Conservation (phyloP, 2,329 filamentous ascomycete genomes). For the Tolypocladium ophioglossoides region DNA sequence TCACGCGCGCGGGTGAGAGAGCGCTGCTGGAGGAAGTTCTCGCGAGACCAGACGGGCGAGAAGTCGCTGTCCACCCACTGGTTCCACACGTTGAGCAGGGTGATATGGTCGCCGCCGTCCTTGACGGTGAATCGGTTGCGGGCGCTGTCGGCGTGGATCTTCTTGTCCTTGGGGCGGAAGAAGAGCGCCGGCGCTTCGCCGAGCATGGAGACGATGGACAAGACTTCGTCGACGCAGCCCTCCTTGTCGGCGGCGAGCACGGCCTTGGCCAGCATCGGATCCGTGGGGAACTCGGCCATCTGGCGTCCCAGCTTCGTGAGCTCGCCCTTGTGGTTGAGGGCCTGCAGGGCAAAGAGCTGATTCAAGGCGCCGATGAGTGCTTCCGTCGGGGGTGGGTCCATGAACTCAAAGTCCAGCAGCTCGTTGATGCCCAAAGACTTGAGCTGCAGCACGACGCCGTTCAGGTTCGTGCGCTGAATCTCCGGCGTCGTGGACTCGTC, state of each 20-base stretch:
- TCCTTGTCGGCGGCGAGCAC: slow-evolving; percentile 83
- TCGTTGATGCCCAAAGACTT: slow-evolving; percentile 90
- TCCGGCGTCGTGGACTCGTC: slow-evolving; percentile 87
- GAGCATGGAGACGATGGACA: slow-evolving; percentile 91
- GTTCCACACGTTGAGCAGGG: slow-evolving; percentile 86
- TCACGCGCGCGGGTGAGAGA: slow-evolving; percentile 82
- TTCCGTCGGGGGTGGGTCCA: slow-evolving; percentile 86
- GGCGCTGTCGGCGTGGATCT: slow-evolving; percentile 87
- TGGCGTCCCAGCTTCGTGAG: slow-evolving; percentile 85
- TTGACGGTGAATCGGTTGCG: slow-evolving; percentile 80
- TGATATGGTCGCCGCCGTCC: slow-evolving; percentile 83
- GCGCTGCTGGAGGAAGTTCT: slow-evolving; percentile 90
- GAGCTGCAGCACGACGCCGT: slow-evolving; percentile 70
- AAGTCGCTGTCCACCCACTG: slow-evolving; percentile 93
- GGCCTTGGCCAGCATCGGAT: slow-evolving; percentile 83
- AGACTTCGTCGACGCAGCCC: slow-evolving; percentile 85
- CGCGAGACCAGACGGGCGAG: slow-evolving; percentile 73
- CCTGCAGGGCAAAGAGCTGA: slow-evolving; percentile 82
- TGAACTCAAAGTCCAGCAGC: slow-evolving; percentile 87
- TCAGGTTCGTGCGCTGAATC: slow-evolving; percentile 84
- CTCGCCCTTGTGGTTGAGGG: slow-evolving; percentile 78
- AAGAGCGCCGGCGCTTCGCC: slow-evolving; percentile 82
- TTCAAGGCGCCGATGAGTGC: slow-evolving; percentile 83
- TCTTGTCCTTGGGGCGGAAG: slow-evolving; percentile 94
- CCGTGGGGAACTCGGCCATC: slow-evolving; percentile 91